These are phyloP conservation scores for Beauveria scarabaeidicola DNA, from an alignment of 2,329 filamentous ascomycete genomes.

Conservation along the genomic window DNA sequence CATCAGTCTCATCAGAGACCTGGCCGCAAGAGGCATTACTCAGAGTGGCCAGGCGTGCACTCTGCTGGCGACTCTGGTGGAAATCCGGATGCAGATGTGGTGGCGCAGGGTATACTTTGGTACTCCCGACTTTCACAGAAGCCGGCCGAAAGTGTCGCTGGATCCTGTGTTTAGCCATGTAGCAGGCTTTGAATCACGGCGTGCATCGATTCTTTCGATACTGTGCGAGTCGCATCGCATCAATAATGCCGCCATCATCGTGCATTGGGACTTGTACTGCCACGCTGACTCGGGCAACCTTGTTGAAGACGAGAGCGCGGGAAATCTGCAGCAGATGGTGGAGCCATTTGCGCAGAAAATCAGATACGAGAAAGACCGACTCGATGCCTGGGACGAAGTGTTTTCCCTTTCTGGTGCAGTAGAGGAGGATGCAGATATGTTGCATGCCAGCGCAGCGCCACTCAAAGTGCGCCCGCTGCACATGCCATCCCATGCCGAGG, in stretches of 20 bases:
- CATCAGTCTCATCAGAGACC: not conserved
- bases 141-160: not conserved
- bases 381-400: not conserved
- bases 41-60: not conserved
- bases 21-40: not conserved
- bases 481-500: slow-evolving; percentile 11
- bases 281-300: not conserved
- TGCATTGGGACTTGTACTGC: slow-evolving; percentile 5
- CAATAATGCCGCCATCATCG: slow-evolving; percentile 7
- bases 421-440: not conserved
- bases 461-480: slow-evolving; percentile 7
- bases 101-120: slow-evolving; percentile 18
- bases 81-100: slow-evolving; percentile 18
- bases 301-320: not conserved
- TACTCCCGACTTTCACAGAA: slow-evolving; percentile 13
- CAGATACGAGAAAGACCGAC: not conserved
- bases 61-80: slow-evolving; percentile 14
- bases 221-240: slow-evolving; percentile 13
- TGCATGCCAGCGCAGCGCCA: not conserved
- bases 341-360: not conserved
- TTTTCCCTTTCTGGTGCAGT: not conserved
- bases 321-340: not conserved
- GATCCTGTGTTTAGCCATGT: not conserved
- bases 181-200: not conserved
- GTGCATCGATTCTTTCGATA: slow-evolving; percentile 3